These are phyloP conservation scores for Solanum medicagineum DNA, from an alignment of 257 asterid genomes.

Conservation along the genomic window DNA sequence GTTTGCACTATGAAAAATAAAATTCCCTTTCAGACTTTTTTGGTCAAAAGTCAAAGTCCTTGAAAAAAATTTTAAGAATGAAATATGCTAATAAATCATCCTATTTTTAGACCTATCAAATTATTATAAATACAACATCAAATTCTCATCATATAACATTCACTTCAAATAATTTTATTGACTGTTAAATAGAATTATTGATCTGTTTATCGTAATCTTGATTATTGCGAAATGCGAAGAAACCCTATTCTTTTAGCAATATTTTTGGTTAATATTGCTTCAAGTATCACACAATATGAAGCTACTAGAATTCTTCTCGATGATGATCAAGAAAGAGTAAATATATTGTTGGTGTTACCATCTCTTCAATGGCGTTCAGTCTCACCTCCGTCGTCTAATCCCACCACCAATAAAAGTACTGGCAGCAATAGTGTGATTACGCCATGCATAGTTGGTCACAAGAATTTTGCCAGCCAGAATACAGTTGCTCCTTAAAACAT, in stretches of 20 bases:
- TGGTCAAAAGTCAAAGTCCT: not conserved
- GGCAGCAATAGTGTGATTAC: not conserved
- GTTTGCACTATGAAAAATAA: not conserved
- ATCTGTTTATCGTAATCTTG: not conserved
- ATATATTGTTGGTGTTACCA: not conserved
- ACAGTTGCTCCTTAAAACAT: not conserved
- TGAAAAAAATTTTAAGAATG: not conserved
- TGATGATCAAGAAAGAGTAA: conserved; percentile 1
- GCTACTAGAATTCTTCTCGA: not conserved
- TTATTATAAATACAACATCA: not conserved
- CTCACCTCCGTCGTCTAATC: not conserved
- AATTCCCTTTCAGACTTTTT: not conserved
- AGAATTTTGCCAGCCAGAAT: not conserved
- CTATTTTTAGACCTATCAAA: not conserved
- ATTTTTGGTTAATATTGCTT: not conserved
- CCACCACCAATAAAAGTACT: not conserved
- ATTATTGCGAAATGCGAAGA: not conserved
- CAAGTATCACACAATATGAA: not conserved
- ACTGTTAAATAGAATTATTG: not conserved
- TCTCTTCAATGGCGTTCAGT: not conserved
- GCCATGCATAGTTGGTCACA: not conserved
- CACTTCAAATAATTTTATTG: not conserved
- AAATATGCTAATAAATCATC: not conserved
- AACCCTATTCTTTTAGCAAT: not conserved
- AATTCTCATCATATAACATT: not conserved